phyloP scores from a whole-genome alignment of 106 monocot genomes.

The Alisma plantagoaquatica region DNA sequence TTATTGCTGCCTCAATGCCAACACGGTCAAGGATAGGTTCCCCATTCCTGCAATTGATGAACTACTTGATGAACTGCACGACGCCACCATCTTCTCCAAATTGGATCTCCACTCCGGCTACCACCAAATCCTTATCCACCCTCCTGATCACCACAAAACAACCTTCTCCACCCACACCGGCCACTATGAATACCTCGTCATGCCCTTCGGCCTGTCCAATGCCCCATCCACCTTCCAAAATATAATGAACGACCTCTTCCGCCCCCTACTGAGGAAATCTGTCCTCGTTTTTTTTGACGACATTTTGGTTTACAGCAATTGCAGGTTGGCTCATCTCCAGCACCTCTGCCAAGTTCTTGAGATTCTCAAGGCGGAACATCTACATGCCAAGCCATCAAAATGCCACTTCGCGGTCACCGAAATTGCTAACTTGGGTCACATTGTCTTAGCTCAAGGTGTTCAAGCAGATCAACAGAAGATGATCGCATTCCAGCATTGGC shows the following conservation, averaged over 20 bases:
- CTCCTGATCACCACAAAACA: background rate
- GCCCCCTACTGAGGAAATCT: background rate
- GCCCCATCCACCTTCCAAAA: background rate
- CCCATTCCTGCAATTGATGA: background rate
- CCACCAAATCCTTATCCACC: background rate
- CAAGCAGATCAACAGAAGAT: background rate
- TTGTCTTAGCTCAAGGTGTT: background rate
- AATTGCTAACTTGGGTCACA: background rate
- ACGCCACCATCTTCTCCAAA: background rate
- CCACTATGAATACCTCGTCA: slow-evolving; percentile 2
- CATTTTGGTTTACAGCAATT: slow-evolving; percentile 6
- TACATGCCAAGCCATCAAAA: background rate
- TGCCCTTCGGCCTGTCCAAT: slow-evolving; percentile 7
- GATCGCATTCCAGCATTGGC: background rate
- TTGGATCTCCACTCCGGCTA: background rate
- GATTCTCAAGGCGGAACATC: background rate
- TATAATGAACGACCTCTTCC: slow-evolving; percentile 8
- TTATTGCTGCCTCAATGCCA: background rate
- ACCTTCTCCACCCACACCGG: background rate
- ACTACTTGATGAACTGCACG: background rate
- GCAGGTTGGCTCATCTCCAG: background rate
- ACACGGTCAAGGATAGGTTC: background rate
- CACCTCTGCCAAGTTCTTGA: background rate
- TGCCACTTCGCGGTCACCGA: background rate
- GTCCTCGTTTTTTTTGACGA: slow-evolving; percentile 8